These are phyloP conservation scores for Trichodelitschia bisporula DNA, from an alignment of 495 filamentous ascomycete genomes.

Conservation along the genomic window DNA sequence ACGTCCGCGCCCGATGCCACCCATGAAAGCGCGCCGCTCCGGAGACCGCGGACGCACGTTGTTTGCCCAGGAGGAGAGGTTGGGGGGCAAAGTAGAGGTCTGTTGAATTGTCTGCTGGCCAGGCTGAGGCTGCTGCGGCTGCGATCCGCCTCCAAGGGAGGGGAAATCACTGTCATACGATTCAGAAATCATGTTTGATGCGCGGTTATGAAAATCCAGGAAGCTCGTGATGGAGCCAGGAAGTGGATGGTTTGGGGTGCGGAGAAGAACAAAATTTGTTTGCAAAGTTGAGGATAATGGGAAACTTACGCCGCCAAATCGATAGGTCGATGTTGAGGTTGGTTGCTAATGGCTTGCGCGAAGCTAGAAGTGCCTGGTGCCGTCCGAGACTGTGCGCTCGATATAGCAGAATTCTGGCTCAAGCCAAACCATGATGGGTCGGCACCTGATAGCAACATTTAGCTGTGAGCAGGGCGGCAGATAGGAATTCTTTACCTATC, in stretches of 20 bases:
- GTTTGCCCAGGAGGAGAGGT: constrained; percentile 36
- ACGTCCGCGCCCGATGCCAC: too few relatives aligned
- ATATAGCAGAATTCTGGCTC: constrained; percentile 31
- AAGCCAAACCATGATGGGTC: constrained; percentile 9
- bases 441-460: constrained; percentile 3
- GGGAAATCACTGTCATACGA: constrained; percentile 90
- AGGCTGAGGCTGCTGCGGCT: constrained; percentile 31
- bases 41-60: constrained; percentile 23
- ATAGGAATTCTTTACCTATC: constrained; percentile 6
- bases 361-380: constrained; percentile 44
- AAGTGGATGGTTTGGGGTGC: constrained; percentile 5
- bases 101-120: constrained; percentile 41
- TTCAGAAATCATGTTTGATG: too few relatives aligned
- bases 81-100: constrained; percentile 27
- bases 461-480: not conserved
- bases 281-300: constrained; percentile 2
- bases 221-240: constrained; percentile 2
- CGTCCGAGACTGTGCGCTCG: constrained; percentile 35
- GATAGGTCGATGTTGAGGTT: constrained; percentile 50
- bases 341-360: constrained; percentile 57
- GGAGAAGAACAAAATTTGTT: constrained; percentile 4
- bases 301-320: constrained; percentile 50
- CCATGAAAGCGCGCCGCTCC: too few relatives aligned
- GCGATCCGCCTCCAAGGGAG: constrained; percentile 45
- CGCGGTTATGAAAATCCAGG: constrained; percentile 1